Evolutionary conservation across 257 asterid genomes (phyloP), one percentile per base, ranked within the genome.

Genomic region (Solanum ahanhuiri): DNA sequence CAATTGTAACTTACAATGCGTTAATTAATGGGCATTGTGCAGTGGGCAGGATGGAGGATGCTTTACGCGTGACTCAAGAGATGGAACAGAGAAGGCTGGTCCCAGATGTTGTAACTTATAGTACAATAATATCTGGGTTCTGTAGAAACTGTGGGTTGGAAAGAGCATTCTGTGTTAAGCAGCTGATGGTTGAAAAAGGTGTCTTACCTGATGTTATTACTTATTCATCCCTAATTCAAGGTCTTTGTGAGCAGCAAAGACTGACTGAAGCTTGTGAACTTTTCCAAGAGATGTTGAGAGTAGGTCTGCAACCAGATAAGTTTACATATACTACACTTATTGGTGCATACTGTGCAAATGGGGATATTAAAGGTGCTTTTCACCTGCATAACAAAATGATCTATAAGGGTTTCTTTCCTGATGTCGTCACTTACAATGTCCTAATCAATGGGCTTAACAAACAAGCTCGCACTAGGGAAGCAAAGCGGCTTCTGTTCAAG

Each of bases 401-500:
- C 12, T n/a, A 25, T 22, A 90, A 91, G 90, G 98, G 98, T 75
- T 88, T 92, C 84, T 90, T 96, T 63, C 99, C 98, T 33, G 99
- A 95, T 90, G 93, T 93, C 23, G 97, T 96, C 45, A 93, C 98
- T 58, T 96, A 96, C 90, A 94, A 94, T n/a, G 99, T 96, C 89
- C 88, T 96, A 73, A 93, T 96, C 83, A 94, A 92, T 23, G 97
- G 99, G 88, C 89, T 96, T 20, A 91, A 88, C 89, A 94, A 91
- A 88, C 94, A 92, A 91, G 91, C 93, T 77, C 96, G 95, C 11
- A 91, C 90, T 41, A 90, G 89, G 86, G 99, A 96, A 92, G 98
- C 98, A 83, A 96, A 93, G 85, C 90, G 89, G 81, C 93, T 93
- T 82, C 92, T 94, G 86, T 92, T 94, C 90, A 93, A 93, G 91